Evolutionary conservation across 176 grass and related monocot species (phyloP).

Genomic region (Phoenix roebelenii): DNA sequence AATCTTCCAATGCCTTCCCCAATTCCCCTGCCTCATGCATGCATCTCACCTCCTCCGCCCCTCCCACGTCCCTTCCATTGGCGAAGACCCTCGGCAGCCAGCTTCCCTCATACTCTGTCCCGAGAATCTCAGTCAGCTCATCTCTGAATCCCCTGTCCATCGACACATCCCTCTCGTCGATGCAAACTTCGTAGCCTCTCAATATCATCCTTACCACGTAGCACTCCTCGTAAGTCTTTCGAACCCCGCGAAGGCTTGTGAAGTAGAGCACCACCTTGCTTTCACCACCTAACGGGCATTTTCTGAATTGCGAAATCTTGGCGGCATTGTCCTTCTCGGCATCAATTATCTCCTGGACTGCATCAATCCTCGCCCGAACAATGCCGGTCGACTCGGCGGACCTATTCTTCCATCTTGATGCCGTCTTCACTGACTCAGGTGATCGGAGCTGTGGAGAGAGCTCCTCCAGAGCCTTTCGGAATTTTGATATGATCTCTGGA

Average conservation of each 20-base stretch:
- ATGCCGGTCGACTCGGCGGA: no score
- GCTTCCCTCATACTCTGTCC: neutral
- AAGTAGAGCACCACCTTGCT: conserved; percentile 74
- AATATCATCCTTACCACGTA: conserved; percentile 54
- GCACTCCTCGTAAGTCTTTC: conserved; percentile 77
- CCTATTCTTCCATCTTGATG: neutral
- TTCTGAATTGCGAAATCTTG: neutral
- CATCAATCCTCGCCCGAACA: neutral
- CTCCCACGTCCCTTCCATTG: conserved; percentile 44
- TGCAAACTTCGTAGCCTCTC: conserved; percentile 48
- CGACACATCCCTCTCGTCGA: conserved; percentile 95
- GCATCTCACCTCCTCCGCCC: conserved; percentile 65
- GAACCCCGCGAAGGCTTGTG: conserved; percentile 80
- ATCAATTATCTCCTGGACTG: neutral
- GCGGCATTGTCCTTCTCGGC: neutral
- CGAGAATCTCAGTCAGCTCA: conserved; percentile 42
- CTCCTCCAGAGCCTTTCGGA: conserved; percentile 33
- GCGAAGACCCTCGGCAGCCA: conserved; percentile 62
- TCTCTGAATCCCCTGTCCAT: conserved; percentile 79
- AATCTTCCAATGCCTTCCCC: conserved; percentile 31
- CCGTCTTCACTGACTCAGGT: neutral
- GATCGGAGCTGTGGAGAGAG: conserved; percentile 27
- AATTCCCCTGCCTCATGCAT: conserved; percentile 78
- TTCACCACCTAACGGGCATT: neutral
- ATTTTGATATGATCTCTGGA: conserved; percentile 29